Percentiles rank a stretch among this genome's conserved stretches.
Evolutionary conservation across 1,139 yeast species (phyloP).

Genomic region (Sugiyamaella castrensis): DNA sequence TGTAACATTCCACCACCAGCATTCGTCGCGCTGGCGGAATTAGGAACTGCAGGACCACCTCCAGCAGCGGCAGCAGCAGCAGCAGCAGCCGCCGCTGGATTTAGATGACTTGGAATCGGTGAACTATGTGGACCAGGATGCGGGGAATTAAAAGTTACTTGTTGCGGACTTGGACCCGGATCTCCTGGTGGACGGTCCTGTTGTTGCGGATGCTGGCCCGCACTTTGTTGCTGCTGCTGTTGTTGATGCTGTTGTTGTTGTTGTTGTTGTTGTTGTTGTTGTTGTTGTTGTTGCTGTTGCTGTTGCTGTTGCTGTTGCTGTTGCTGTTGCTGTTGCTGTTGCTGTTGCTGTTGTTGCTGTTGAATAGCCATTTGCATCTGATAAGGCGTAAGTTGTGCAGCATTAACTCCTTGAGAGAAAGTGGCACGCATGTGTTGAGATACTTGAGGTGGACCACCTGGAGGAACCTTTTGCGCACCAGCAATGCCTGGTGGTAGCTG

Average conservation of each 20-base stretch:
- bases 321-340: constrained; percentile 9
- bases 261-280: constrained; percentile 4
- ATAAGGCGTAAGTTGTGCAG: constrained; percentile 9
- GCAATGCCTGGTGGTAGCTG: constrained; percentile 25
- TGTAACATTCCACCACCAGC: constrained; percentile 6
- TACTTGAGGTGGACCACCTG: constrained; percentile 9
- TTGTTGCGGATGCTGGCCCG: background rate
- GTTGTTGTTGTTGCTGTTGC: background rate
- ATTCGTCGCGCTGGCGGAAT: background rate
- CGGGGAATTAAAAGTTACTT: background rate
- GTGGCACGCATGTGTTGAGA: background rate
- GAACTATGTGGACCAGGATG: constrained; percentile 6
- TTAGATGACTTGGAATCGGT: constrained; percentile 10
- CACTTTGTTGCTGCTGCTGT: constrained; percentile 1
- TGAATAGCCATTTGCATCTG: constrained; percentile 13
- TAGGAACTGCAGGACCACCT: background rate
- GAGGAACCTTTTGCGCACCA: constrained; percentile 19
- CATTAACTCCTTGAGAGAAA: constrained; percentile 4
- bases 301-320: background rate
- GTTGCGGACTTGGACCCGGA: background rate
- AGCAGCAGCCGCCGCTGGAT: background rate
- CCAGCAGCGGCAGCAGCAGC: background rate
- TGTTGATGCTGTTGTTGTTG: constrained; percentile 10
- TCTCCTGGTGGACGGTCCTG: constrained; percentile 10
- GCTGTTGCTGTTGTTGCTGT: constrained; percentile 7